These are phyloP conservation scores for Helichrysum umbraculigerum DNA, from an alignment of 129 eudicot genomes.

Conservation along the genomic window DNA sequence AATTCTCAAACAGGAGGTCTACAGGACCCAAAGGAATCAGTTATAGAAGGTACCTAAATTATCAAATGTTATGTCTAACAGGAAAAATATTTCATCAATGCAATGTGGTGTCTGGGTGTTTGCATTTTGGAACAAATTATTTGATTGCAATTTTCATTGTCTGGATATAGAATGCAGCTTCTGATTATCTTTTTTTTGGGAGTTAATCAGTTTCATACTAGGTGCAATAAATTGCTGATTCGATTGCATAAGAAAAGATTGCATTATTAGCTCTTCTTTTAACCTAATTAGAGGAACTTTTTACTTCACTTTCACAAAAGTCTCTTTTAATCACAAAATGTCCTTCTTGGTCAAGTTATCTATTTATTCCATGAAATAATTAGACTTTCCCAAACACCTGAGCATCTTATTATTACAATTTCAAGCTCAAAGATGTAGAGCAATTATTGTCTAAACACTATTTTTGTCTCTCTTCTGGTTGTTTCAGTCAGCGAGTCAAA, in stretches of 20 bases:
- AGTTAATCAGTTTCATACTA: not conserved
- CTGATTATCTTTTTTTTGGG: not conserved
- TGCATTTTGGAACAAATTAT: not conserved
- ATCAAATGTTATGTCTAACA: not conserved
- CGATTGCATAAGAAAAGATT: not conserved
- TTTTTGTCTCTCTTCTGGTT: slow-evolving; percentile 10
- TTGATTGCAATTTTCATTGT: not conserved
- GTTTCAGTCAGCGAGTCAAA: slow-evolving; percentile 32
- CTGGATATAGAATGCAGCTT: not conserved
- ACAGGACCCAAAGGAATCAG: slow-evolving; percentile 32
- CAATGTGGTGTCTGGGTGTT: not conserved
- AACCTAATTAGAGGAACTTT: not conserved
- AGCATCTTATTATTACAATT: not conserved
- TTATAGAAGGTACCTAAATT: slow-evolving; percentile 5
- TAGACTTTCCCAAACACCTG: not conserved
- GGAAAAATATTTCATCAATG: not conserved
- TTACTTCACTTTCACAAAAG: not conserved
- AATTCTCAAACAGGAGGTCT: slow-evolving; percentile 30
- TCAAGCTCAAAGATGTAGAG: slow-evolving; percentile 2
- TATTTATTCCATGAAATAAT: not conserved
- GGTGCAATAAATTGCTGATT: not conserved
- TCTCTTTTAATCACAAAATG: not conserved
- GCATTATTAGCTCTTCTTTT: not conserved
- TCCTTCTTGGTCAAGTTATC: not conserved
- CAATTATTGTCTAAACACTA: slow-evolving; percentile 11